Evolutionary conservation across 108 stramenopile genomes (phyloP).

Genomic region (Cyclostephanos invisitatus): DNA sequence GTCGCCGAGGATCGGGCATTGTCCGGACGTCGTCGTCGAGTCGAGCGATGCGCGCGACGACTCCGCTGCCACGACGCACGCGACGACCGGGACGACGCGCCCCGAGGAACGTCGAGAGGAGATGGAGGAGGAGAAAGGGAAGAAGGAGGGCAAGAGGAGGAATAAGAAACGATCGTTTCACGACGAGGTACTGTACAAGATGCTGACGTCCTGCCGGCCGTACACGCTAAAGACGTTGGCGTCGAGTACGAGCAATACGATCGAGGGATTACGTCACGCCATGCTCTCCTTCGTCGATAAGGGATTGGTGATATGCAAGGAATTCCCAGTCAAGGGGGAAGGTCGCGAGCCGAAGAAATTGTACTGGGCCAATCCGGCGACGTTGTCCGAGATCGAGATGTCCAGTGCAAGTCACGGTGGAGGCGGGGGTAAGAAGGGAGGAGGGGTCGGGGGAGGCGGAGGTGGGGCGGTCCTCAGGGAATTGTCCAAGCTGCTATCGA

Average conservation of each 20-base stretch:
- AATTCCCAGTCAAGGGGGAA: slow-evolving; percentile 53
- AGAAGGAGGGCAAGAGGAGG: too few species aligned
- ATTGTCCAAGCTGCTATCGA: slow-evolving; percentile 29
- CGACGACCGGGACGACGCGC: too few species aligned
- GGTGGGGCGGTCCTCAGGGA: slow-evolving; percentile 28
- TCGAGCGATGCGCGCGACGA: too few species aligned
- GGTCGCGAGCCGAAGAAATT: slow-evolving; percentile 55
- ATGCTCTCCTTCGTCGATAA: slow-evolving; percentile 76
- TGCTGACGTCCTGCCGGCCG: slow-evolving; percentile 70
- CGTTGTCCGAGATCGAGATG: slow-evolving; percentile 6
- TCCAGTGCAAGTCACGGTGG: not conserved
- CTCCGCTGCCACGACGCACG: too few species aligned
- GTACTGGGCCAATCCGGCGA: slow-evolving; percentile 64
- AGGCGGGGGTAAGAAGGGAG: not conserved
- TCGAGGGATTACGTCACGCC: slow-evolving; percentile 60
- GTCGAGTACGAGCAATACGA: slow-evolving; percentile 59
- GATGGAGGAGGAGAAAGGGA: too few species aligned
- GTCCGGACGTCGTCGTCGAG: too few species aligned
- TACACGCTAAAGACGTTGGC: slow-evolving; percentile 74
- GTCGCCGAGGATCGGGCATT: too few species aligned
- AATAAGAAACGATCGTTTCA: slow-evolving; percentile 71
- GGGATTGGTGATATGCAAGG: slow-evolving; percentile 63
- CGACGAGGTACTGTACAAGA: slow-evolving; percentile 64
- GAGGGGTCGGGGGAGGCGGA: slow-evolving; percentile 26
- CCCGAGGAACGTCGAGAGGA: too few species aligned